Evolutionary conservation across 345 rosid species (phyloP).

Genomic region (Lumnitzera racemosa): DNA sequence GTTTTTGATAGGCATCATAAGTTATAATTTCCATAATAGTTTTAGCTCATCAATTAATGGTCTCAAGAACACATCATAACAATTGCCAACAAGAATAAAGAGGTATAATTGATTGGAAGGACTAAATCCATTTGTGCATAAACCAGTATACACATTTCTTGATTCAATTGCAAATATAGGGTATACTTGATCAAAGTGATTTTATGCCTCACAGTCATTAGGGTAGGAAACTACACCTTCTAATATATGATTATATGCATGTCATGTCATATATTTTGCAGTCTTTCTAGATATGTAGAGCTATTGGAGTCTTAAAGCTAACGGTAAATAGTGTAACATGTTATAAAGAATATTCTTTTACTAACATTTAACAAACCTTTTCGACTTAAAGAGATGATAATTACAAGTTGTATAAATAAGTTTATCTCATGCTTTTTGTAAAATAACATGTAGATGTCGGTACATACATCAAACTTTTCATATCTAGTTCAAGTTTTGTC

Average conservation of each 20-base stretch:
- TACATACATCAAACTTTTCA: neutral
- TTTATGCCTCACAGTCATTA: neutral
- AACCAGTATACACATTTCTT: neutral
- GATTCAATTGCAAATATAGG: neutral
- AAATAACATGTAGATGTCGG: neutral
- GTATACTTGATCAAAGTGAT: constrained; percentile 1
- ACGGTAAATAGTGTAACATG: neutral
- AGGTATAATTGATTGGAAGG: neutral
- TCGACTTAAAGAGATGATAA: neutral
- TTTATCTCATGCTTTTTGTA: neutral
- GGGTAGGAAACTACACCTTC: neutral
- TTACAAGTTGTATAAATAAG: neutral
- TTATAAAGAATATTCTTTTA: neutral
- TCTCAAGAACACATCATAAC: constrained; percentile 1
- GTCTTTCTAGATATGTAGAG: neutral
- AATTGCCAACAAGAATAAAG: constrained; percentile 6
- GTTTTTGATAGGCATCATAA: neutral
- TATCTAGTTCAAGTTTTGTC: neutral
- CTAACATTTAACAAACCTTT: no score
- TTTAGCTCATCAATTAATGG: constrained; percentile 9
- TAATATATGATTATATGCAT: no score
- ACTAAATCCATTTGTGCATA: neutral
- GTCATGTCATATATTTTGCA: neutral
- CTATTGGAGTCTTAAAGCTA: neutral
- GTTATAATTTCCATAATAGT: neutral